These are phyloP conservation scores for Oidiodendron maius DNA, from an alignment of 495 filamentous ascomycete species.

Conservation along the genomic window DNA sequence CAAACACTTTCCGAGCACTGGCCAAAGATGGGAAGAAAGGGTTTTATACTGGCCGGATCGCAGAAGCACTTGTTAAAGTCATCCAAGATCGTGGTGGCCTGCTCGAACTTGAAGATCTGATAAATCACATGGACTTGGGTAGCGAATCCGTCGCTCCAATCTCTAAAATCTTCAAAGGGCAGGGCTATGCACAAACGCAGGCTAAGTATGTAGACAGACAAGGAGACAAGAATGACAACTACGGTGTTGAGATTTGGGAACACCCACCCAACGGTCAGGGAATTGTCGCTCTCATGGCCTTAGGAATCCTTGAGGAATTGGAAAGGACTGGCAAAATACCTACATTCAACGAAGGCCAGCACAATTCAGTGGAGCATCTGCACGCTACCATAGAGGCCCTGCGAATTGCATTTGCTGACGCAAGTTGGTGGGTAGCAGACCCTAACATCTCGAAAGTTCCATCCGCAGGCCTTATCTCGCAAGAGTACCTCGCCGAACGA, in stretches of 20 bases:
- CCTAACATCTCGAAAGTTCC: constrained; percentile 65
- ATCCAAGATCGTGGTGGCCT: constrained; percentile 71
- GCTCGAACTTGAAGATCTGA: constrained; percentile 73
- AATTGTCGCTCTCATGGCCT: constrained; percentile 87
- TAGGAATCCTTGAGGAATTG: constrained; percentile 84
- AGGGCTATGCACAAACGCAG: constrained; percentile 46
- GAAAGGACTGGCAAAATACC: constrained; percentile 67
- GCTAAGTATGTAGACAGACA: constrained; percentile 35
- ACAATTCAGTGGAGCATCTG: constrained; percentile 75
- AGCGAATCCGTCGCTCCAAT: constrained; percentile 79
- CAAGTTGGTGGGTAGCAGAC: constrained; percentile 82
- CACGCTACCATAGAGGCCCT: constrained; percentile 87
- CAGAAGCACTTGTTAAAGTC: constrained; percentile 71
- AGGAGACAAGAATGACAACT: constrained; percentile 36
- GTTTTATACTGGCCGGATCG: constrained; percentile 84
- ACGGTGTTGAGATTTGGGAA: constrained; percentile 85
- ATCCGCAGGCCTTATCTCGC: constrained; percentile 51
- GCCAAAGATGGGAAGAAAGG: constrained; percentile 79
- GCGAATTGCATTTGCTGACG: constrained; percentile 90
- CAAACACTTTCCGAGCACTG: constrained; percentile 73
- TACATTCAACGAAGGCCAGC: constrained; percentile 58
- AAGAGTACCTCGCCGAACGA: constrained; percentile 58
- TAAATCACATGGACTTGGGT: constrained; percentile 64
- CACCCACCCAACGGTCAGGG: constrained; percentile 98
- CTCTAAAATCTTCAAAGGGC: constrained; percentile 68